Evolutionary conservation across 306 rosid genomes (phyloP), one percentile per base, ranked within the genome.

Genomic region (Inga oerstediana): DNA sequence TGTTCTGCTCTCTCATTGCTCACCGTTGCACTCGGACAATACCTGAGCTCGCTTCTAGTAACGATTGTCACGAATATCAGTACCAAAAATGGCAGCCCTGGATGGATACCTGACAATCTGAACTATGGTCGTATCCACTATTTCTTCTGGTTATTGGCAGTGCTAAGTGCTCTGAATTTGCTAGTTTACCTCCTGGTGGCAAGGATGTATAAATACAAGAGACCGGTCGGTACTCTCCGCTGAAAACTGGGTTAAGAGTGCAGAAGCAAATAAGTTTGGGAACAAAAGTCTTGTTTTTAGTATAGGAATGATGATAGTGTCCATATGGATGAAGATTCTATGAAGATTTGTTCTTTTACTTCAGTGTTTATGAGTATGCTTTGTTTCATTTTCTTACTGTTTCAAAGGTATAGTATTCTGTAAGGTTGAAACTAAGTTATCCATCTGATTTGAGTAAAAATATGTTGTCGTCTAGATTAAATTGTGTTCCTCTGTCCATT

Each of bases 1-100:
- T 89, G 92, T 83, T 90, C 98, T 56, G 94, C 97, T 16, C 94
- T 94, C 43, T 87, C 89, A n/a, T 91, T 92, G 30, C 92, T 93
- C 48, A 88, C 94, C 1, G 78, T 87, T 62, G 91, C 97, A 37
- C 75, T 91, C 75, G 98, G 98, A 54, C 88, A 89, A 67, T 92
- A 91, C 90, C 72, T 94, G 83, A 94, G 98, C 85, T 87, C 95
- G 35, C 79, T 91, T 71, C 97, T 94, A 1, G 89, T 94, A 45
- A 90, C 90, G 3, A 80, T 92, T 34, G 97, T 92, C 49, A 87
- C 88, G 4, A 79, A 79, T 11, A 73, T 86, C 61, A 89, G 90
- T 56, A 84, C 93, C 17, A 86, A 44, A 76, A 76, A 90, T 37
- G 94, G 93, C 35, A 73, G 82, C 27, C 93, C 84, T 72, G 96